Percentiles rank a stretch among this genome's conserved stretches.
Evolutionary conservation across 2,329 filamentous ascomycete species (phyloP).

Genomic region (Scleromitrula shiraiana): DNA sequence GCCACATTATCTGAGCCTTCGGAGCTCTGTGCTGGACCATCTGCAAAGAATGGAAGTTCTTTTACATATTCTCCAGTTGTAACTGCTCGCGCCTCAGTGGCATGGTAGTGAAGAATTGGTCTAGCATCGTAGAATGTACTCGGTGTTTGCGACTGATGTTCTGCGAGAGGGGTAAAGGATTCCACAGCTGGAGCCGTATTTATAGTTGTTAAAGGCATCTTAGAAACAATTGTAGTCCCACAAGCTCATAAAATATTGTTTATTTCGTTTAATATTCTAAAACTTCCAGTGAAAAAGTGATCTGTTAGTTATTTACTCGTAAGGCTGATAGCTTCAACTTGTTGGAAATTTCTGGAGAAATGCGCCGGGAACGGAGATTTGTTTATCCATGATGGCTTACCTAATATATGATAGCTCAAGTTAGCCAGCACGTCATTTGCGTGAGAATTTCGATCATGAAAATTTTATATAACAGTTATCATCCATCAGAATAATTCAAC

Average conservation of each 20-base stretch:
- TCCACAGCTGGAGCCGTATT: constrained; percentile 45
- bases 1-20: neutral
- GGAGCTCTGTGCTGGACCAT: constrained; percentile 21
- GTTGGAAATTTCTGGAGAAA: neutral
- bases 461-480: too few species aligned
- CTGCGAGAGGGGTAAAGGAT: constrained; percentile 56
- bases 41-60: constrained; percentile 41
- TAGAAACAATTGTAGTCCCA: too few species aligned
- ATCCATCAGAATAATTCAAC: too few species aligned
- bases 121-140: constrained; percentile 63
- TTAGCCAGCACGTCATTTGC: neutral
- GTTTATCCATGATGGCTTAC: neutral
- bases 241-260: too few species aligned
- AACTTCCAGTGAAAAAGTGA: too few species aligned
- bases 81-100: constrained; percentile 48
- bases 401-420: neutral
- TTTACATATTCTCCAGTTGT: constrained; percentile 47
- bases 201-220: constrained; percentile 41
- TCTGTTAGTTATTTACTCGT: neutral
- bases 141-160: constrained; percentile 67
- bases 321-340: neutral
- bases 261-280: too few species aligned
- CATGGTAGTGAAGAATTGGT: constrained; percentile 61
- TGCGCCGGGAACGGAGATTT: neutral
- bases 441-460: too few species aligned